Conservation (phyloP, 768 basidiomycete genomes). For the Leccinum barrowsii region DNA sequence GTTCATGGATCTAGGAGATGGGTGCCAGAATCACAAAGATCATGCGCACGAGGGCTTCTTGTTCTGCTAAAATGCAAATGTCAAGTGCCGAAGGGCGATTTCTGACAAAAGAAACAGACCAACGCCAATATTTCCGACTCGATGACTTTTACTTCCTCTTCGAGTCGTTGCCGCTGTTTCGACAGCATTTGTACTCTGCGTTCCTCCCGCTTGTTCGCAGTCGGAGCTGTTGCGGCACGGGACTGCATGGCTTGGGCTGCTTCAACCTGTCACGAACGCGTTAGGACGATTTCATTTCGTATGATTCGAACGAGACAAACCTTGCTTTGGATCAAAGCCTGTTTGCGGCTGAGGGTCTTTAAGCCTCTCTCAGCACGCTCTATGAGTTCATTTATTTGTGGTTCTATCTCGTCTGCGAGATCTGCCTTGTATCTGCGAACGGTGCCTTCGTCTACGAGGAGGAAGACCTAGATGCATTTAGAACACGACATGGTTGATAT, state of each 20-base stretch:
- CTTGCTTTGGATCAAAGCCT: slow-evolving; percentile 59
- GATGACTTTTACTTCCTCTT: slow-evolving; percentile 55
- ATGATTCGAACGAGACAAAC: slow-evolving; percentile 31
- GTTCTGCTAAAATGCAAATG: slow-evolving; percentile 17
- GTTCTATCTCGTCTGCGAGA: slow-evolving; percentile 77
- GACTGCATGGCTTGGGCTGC: slow-evolving; percentile 41
- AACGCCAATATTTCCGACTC: slow-evolving; percentile 59
- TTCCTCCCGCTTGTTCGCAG: slow-evolving; percentile 61
- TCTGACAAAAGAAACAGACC: slow-evolving; percentile 32
- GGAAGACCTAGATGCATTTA: slow-evolving; percentile 54
- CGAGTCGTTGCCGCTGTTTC: slow-evolving; percentile 65
- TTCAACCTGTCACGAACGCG: slow-evolving; percentile 44
- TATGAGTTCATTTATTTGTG: slow-evolving; percentile 72
- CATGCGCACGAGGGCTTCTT: slow-evolving; percentile 10
- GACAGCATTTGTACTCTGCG: slow-evolving; percentile 60
- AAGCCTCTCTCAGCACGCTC: slow-evolving; percentile 69
- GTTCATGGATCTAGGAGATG: background rate
- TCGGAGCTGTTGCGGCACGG: slow-evolving; percentile 44
- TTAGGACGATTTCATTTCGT: background rate
- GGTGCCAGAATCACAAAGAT: background rate
- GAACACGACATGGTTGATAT: background rate
- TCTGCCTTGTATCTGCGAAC: slow-evolving; percentile 73
- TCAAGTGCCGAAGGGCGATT: slow-evolving; percentile 1
- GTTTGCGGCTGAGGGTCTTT: slow-evolving; percentile 56
- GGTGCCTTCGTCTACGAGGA: slow-evolving; percentile 69